These are phyloP conservation scores for Nevesoporus exiguus DNA, from an alignment of 768 basidiomycete genomes.

Conservation along the genomic window DNA sequence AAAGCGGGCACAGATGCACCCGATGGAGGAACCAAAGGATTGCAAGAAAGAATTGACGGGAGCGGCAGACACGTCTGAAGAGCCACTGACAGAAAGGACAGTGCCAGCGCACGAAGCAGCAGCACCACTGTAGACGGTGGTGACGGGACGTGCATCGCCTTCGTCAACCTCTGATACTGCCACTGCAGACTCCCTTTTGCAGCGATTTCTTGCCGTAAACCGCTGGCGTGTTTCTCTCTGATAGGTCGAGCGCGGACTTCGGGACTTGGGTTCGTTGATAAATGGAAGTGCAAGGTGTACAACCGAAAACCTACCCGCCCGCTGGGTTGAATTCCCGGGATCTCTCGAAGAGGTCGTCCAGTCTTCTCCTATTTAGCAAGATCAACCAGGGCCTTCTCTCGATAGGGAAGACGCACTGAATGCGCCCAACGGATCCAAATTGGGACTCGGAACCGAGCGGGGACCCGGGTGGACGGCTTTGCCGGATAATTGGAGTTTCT, in stretches of 20 bases:
- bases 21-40: constrained; percentile 1
- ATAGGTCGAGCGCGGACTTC: too few species aligned
- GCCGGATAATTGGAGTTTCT: too few species aligned
- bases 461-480: neutral
- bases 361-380: constrained; percentile 6
- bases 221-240: neutral
- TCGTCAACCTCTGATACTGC: neutral
- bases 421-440: constrained; percentile 11
- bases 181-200: neutral
- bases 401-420: constrained; percentile 2
- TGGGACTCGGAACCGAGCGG: neutral
- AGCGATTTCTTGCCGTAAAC: neutral
- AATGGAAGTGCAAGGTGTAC: neutral
- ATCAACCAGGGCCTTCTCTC: neutral
- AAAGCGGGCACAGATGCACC: neutral
- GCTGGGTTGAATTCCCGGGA: neutral
- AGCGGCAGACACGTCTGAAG: too few species aligned
- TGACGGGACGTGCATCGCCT: neutral
- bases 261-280: neutral
- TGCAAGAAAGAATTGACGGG: neutral
- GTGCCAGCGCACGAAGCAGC: neutral
- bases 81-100: too few species aligned
- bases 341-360: constrained; percentile 2
- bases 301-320: neutral
- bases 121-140: neutral